Evolutionary conservation across 805 yeast species (phyloP), one percentile per base, ranked within the genome.

Genomic region (Ogataea minuta): DNA sequence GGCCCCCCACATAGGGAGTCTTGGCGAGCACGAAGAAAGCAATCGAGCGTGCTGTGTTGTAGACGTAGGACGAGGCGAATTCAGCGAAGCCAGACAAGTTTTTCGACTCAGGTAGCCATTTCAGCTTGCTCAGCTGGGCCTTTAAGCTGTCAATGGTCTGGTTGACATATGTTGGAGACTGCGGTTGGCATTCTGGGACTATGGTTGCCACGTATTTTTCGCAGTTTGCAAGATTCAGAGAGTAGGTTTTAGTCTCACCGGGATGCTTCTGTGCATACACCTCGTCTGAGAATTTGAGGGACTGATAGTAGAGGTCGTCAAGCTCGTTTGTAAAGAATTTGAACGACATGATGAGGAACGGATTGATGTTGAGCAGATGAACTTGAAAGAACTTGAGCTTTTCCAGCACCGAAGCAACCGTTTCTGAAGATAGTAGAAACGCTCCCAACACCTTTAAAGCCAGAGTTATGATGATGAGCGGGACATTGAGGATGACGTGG

Each of bases 1-100:
- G 41, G 3, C 60, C 39, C 2, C 78, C 79, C 11, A 72, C 41
- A 16, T 58, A 54, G 1, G 82, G 78, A 6, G 69, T 39, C 38
- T 54, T 53, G 7, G 71, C 58, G n/a, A 67, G 40, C 3, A 57
- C 19, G 39, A 62, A 68, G 10, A 71, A 43, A 8, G 53, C 46
- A 12, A 67, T 37, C 20, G 67, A 66, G 29, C 53, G 35, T 6
- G 43, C 45, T 4, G 67, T 35, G 21, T 56, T 59, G 20, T 46
- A 44, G 2, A 54, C 10, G 44, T 64, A 65, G 16, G 62, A 42
- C 6, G 42, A 40, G 4, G 59, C 37, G 37, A 63, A 62, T 6
- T 41, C 47, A 10, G 39, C 13, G 25, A 45, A 47, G n/a, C 44
- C 48, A 9, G 29, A 30, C 17, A 44, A n/a, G 23, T 44, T 40